These are phyloP conservation scores for Sclerotinia spermophila DNA, from an alignment of 2,329 filamentous ascomycete species.

Conservation along the genomic window DNA sequence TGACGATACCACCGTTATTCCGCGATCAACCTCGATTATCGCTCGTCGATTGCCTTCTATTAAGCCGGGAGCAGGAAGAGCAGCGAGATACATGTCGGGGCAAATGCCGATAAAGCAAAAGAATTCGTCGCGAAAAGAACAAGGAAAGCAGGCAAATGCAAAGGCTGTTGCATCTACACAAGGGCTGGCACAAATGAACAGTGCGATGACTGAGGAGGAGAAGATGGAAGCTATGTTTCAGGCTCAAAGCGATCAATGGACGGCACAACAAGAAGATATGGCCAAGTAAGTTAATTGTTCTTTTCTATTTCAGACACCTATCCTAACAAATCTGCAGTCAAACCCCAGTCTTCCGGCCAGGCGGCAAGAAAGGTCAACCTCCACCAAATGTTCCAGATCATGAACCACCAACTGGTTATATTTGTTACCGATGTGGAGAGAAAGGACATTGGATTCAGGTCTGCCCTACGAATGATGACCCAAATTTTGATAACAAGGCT, in stretches of 20 bases:
- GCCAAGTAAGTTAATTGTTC: constrained; percentile 59
- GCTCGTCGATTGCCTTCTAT: constrained; percentile 80
- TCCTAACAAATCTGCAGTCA: constrained; percentile 48
- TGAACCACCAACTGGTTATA: constrained; percentile 87
- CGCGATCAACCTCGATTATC: constrained; percentile 89
- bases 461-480: constrained; percentile 97
- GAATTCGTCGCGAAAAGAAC: constrained; percentile 67
- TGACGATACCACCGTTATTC: constrained; percentile 96
- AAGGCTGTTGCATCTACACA: constrained; percentile 53
- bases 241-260: constrained; percentile 87
- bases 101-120: constrained; percentile 91
- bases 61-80: constrained; percentile 82
- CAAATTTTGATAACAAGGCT: constrained; percentile 88
- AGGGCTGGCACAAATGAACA: constrained; percentile 63
- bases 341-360: constrained; percentile 58
- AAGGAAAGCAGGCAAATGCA: constrained; percentile 54
- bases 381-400: constrained; percentile 80
- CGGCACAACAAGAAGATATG: constrained; percentile 88
- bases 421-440: constrained; percentile 93
- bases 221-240: constrained; percentile 90
- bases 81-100: constrained; percentile 91
- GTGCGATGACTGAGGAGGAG: constrained; percentile 86
- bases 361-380: constrained; percentile 44
- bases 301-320: constrained; percentile 32
- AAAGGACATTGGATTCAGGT: constrained; percentile 99